Percentiles rank a stretch among this genome's conserved stretches.
Conservation (phyloP, 2,329 filamentous ascomycete genomes). For the Gremmenia infestans region DNA sequence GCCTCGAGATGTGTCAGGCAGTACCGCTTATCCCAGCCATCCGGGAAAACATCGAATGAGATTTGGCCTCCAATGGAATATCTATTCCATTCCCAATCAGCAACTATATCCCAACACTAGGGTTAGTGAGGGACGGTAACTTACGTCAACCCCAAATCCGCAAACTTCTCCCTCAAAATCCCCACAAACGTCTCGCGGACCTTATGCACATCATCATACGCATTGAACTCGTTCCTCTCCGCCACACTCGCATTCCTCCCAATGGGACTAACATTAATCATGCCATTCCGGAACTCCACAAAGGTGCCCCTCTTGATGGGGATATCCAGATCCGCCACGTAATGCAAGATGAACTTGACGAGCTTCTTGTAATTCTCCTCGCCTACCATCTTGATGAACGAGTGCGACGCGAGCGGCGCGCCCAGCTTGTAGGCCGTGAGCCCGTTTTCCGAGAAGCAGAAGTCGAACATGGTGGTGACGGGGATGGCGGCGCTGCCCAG, state of each 20-base stretch:
- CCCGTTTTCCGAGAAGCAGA: constrained; percentile 95
- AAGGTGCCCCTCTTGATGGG: constrained; percentile 82
- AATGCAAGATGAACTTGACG: constrained; percentile 71
- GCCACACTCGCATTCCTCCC: constrained; percentile 78
- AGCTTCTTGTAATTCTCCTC: constrained; percentile 78
- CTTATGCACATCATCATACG: constrained; percentile 72
- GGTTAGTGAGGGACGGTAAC: constrained; percentile 32
- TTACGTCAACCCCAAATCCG: constrained; percentile 77
- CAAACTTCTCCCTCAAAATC: constrained; percentile 74
- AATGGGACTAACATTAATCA: constrained; percentile 81
- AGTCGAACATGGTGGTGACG: constrained; percentile 90
- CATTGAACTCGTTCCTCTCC: constrained; percentile 79
- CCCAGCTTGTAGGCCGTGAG: constrained; percentile 86
- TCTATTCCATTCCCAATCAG: constrained; percentile 38
- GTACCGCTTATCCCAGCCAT: constrained; percentile 98
- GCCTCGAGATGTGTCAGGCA: constrained; percentile 82
- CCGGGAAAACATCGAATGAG: constrained; percentile 96
- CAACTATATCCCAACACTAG: not conserved
- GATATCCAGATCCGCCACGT: constrained; percentile 78
- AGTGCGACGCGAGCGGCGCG: constrained; percentile 66
- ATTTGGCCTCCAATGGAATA: constrained; percentile 97
- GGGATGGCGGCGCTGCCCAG: constrained; percentile 62
- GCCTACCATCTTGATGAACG: constrained; percentile 89
- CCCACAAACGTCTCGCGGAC: constrained; percentile 73
- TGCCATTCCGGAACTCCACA: constrained; percentile 84